phyloP scores from a whole-genome alignment of 208 protist genomes.

The Trypanosoma caninum region DNA sequence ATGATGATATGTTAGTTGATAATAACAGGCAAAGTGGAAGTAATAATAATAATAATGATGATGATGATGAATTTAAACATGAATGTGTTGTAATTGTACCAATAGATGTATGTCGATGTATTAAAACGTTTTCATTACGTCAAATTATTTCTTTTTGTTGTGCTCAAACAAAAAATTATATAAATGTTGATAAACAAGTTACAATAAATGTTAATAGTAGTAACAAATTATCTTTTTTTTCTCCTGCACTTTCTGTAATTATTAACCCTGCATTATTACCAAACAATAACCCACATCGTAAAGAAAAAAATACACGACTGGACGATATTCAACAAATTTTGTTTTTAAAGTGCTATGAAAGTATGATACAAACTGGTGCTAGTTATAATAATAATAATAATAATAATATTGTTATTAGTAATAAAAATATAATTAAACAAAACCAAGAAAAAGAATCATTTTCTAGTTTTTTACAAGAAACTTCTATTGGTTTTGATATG shows the following conservation, averaged over 20 bases:
- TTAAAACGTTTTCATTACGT: conserved; percentile 10
- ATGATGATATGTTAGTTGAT: too few species aligned
- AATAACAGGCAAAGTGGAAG: background rate
- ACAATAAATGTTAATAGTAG: too few species aligned
- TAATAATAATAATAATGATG: background rate
- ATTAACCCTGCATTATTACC: conserved; percentile 46
- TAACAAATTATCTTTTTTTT: too few species aligned
- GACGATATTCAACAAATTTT: conserved; percentile 52
- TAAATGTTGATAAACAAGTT: too few species aligned
- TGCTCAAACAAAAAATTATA: too few species aligned
- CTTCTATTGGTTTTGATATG: conserved; percentile 71
- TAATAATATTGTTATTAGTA: conserved; percentile 1
- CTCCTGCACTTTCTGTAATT: conserved; percentile 37
- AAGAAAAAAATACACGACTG: conserved; percentile 60
- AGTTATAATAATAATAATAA: background rate
- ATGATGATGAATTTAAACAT: conserved; percentile 14
- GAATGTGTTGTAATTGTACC: conserved; percentile 21
- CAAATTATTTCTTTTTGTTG: conserved; percentile 14
- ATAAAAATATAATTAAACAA: background rate
- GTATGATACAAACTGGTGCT: background rate
- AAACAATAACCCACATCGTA: conserved; percentile 39
- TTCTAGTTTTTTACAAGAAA: conserved; percentile 50
- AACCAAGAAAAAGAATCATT: conserved; percentile 26
- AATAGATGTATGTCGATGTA: conserved; percentile 9
- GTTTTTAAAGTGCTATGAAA: conserved; percentile 49